Percentiles rank a stretch among this genome's conserved stretches.
phyloP scores from a whole-genome alignment of 2,329 filamentous ascomycete genomes.

The Colletotrichum sp. region DNA sequence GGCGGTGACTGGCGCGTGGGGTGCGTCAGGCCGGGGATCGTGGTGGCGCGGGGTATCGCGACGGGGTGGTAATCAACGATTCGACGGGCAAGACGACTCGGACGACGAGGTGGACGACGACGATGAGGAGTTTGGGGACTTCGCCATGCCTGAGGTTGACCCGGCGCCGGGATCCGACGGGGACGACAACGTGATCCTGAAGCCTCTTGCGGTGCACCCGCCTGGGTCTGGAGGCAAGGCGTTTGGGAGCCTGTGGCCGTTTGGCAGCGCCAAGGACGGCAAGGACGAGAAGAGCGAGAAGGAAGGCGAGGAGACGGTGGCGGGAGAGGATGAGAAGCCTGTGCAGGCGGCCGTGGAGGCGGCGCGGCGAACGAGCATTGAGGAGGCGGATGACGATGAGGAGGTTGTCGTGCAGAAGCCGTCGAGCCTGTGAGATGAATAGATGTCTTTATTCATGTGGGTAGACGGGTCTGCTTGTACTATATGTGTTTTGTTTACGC shows the following conservation, averaged over 20 bases:
- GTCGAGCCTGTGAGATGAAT: neutral
- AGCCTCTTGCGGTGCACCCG: slow-evolving; percentile 60
- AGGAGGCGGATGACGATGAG: slow-evolving; percentile 62
- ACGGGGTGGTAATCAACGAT: slow-evolving; percentile 32
- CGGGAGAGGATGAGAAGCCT: slow-evolving; percentile 44
- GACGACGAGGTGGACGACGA: slow-evolving; percentile 57
- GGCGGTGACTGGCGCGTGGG: slow-evolving; percentile 32
- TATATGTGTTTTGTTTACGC: slow-evolving; percentile 20
- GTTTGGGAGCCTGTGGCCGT: slow-evolving; percentile 64
- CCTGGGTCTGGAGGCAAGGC: slow-evolving; percentile 35
- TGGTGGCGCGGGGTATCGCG: slow-evolving; percentile 53
- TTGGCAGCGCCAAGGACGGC: slow-evolving; percentile 40
- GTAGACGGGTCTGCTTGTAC: slow-evolving; percentile 7
- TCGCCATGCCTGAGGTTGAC: slow-evolving; percentile 66
- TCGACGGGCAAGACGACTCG: slow-evolving; percentile 49
- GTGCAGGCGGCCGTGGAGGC: slow-evolving; percentile 56
- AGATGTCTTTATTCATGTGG: neutral
- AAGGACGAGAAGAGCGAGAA: slow-evolving; percentile 35
- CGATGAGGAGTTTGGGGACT: slow-evolving; percentile 72
- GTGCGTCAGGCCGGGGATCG: slow-evolving; percentile 38
- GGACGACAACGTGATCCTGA: slow-evolving; percentile 52
- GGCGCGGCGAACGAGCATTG: slow-evolving; percentile 60
- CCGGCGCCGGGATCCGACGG: slow-evolving; percentile 29
- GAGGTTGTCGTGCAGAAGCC: slow-evolving; percentile 38
- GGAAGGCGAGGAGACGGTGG: slow-evolving; percentile 23